A percentile compares a stretch with the other conserved stretches of the same genome.
Conservation (phyloP, 306 rosid genomes). For the Acacia crassicarpa region DNA sequence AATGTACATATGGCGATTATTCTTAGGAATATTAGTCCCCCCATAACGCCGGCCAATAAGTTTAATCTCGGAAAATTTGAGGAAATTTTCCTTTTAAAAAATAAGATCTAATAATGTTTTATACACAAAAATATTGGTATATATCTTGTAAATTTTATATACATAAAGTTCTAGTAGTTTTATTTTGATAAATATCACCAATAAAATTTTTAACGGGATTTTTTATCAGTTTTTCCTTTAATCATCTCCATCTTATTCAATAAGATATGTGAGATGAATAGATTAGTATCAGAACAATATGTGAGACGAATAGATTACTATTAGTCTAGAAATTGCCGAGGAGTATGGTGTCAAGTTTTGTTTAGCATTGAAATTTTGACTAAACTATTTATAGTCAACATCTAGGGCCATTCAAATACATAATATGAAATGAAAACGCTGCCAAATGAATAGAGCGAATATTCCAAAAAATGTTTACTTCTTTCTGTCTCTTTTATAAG, state of each 20-base stretch:
- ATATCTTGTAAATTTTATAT: too few species aligned
- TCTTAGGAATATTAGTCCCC: neutral
- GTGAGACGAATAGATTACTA: neutral
- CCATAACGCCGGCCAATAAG: neutral
- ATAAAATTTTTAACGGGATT: too few species aligned
- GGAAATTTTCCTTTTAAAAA: too few species aligned
- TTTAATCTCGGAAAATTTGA: too few species aligned
- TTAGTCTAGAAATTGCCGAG: neutral
- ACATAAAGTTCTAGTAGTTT: too few species aligned
- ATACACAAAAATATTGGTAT: too few species aligned
- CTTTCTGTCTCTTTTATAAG: neutral
- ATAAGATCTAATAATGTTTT: too few species aligned
- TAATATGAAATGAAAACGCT: neutral
- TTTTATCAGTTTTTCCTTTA: too few species aligned
- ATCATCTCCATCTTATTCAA: neutral
- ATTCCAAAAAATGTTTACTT: neutral
- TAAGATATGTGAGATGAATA: neutral
- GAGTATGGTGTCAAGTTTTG: neutral
- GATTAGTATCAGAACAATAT: too few species aligned
- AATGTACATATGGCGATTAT: neutral
- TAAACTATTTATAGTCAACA: neutral
- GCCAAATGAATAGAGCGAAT: neutral
- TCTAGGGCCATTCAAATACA: neutral
- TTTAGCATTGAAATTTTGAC: neutral
- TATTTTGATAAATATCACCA: too few species aligned